Conservation (phyloP, 768 basidiomycete species). For the Collybia mongolica region DNA sequence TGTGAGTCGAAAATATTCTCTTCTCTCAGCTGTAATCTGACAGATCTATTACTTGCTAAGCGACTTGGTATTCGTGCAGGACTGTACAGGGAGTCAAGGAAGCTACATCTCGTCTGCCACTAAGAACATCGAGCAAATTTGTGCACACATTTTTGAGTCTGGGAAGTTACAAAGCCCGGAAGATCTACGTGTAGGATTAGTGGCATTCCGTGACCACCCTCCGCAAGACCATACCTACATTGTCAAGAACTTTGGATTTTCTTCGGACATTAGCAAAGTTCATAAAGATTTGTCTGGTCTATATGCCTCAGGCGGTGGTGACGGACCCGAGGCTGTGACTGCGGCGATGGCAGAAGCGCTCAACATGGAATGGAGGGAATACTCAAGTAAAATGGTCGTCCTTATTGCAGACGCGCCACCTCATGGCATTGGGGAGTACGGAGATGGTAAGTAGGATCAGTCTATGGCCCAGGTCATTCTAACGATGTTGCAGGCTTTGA, state of each 20-base stretch:
- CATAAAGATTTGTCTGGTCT: conserved; percentile 80
- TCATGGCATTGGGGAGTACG: conserved; percentile 96
- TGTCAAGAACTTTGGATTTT: conserved; percentile 92
- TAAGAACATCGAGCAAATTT: conserved; percentile 95
- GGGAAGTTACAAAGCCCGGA: conserved; percentile 85
- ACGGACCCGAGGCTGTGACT: conserved; percentile 96
- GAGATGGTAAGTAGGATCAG: conserved; percentile 67
- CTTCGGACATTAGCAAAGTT: conserved; percentile 86
- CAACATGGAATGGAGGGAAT: conserved; percentile 86
- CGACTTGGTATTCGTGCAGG: conserved; percentile 93
- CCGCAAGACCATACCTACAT: conserved; percentile 97
- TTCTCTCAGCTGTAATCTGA: conserved; percentile 7
- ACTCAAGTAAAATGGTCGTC: conserved; percentile 93
- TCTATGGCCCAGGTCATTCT: conserved; percentile 7
- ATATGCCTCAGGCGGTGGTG: conserved; percentile 89
- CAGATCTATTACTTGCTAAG: conserved; percentile 36
- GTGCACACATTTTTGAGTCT: conserved; percentile 91
- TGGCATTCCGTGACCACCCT: conserved; percentile 96
- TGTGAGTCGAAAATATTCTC: conserved; percentile 44
- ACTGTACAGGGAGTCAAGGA: conserved; percentile 91
- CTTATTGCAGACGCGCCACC: conserved; percentile 97
- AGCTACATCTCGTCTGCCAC: conserved; percentile 92
- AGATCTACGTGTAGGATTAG: conserved; percentile 87
- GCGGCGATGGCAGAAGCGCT: conserved; percentile 86
- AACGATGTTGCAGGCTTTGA: conserved; percentile 67